Evolutionary conservation across 192 early-diverging fungal species (phyloP).

Genomic region (Piromyces sp.): DNA sequence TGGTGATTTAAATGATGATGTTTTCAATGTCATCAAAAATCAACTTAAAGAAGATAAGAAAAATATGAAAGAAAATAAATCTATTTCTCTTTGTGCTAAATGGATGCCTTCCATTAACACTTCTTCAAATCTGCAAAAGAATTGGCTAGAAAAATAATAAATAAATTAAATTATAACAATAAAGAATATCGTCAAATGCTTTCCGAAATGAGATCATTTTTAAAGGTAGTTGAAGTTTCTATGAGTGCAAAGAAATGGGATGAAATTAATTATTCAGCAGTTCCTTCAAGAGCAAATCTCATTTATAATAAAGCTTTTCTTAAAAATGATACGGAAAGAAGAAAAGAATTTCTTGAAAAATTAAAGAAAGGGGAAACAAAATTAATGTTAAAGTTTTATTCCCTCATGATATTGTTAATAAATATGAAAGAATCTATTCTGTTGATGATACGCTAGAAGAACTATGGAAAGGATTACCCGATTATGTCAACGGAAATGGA

Average conservation of each 20-base stretch:
- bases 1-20: background rate
- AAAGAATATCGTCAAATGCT: background rate
- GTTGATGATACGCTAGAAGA: background rate
- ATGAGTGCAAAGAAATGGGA: background rate
- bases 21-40: background rate
- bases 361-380: background rate
- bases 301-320: background rate
- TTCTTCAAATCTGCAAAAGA: background rate
- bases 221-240: background rate
- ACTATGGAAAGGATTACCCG: background rate
- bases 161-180: background rate
- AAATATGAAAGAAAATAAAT: background rate
- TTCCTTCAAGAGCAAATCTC: background rate
- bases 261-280: background rate
- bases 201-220: background rate
- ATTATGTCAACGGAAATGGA: background rate
- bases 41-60: background rate
- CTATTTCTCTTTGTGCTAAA: background rate
- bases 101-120: background rate
- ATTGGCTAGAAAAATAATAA: background rate
- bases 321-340: background rate
- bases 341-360: background rate
- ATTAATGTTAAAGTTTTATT: background rate
- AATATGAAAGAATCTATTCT: background rate
- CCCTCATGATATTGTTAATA: background rate